phyloP scores from a whole-genome alignment of 148 eudicot species.

The Rhododendron mucronatum region DNA sequence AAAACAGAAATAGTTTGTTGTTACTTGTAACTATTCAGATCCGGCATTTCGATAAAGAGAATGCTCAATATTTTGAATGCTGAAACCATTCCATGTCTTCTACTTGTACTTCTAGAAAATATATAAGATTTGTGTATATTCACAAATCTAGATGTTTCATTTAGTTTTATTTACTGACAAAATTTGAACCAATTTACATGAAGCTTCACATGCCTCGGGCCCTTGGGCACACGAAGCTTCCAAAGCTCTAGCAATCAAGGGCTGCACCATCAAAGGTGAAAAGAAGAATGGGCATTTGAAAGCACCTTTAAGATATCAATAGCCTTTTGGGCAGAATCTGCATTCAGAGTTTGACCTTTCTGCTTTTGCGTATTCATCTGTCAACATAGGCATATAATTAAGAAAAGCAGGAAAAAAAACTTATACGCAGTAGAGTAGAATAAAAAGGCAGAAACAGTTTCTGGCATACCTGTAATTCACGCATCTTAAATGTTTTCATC shows the following conservation, averaged over 20 bases:
- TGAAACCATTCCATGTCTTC: background rate
- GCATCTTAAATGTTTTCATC: constrained; percentile 89
- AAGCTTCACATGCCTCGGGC: background rate
- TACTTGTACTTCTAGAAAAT: background rate
- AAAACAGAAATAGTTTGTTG: background rate
- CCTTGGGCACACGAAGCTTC: background rate
- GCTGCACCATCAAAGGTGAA: background rate
- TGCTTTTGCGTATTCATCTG: constrained; percentile 87
- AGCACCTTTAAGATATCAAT: constrained; percentile 72
- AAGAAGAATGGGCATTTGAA: background rate
- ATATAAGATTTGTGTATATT: background rate
- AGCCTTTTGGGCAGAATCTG: constrained; percentile 71
- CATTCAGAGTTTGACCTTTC: constrained; percentile 65
- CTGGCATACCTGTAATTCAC: constrained; percentile 67
- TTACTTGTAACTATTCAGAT: background rate
- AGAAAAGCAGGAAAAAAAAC: background rate
- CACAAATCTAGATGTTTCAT: background rate
- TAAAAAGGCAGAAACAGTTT: background rate
- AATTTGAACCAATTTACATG: too few relatives aligned
- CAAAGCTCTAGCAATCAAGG: background rate
- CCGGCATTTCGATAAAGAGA: background rate
- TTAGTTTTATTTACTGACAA: background rate
- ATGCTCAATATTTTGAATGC: background rate
- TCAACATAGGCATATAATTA: constrained; percentile 2
- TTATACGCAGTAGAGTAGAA: background rate